These are phyloP conservation scores for Aspergillus carlsbadensis DNA, from an alignment of 495 filamentous ascomycete genomes.

Conservation along the genomic window DNA sequence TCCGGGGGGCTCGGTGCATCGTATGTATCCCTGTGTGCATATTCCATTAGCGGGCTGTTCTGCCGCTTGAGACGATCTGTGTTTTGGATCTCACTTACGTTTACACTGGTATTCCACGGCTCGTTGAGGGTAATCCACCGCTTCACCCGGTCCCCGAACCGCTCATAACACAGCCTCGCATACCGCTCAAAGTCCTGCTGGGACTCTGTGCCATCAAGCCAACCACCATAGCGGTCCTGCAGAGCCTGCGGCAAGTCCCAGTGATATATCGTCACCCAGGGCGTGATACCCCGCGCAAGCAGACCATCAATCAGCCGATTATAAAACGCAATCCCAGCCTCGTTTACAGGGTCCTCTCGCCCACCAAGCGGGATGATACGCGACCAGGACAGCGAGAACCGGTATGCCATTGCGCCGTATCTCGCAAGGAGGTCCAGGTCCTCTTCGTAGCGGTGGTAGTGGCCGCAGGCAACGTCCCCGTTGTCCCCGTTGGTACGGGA, in stretches of 20 bases:
- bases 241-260: slow-evolving; percentile 47
- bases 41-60: no score
- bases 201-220: slow-evolving; percentile 39
- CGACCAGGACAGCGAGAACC: slow-evolving; percentile 70
- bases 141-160: slow-evolving; percentile 41
- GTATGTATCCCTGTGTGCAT: neutral
- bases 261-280: slow-evolving; percentile 46
- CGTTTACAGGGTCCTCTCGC: slow-evolving; percentile 31
- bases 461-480: slow-evolving; percentile 66
- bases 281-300: slow-evolving; percentile 35
- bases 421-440: slow-evolving; percentile 66
- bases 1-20: neutral
- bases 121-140: slow-evolving; percentile 54
- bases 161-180: slow-evolving; percentile 37
- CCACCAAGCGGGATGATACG: slow-evolving; percentile 58
- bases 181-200: slow-evolving; percentile 42
- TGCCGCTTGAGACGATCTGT: no score
- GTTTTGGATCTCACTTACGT: slow-evolving; percentile 39
- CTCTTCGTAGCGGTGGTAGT: slow-evolving; percentile 63
- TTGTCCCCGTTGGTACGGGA: slow-evolving; percentile 51
- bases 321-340: slow-evolving; percentile 42
- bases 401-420: slow-evolving; percentile 59
- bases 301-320: slow-evolving; percentile 39
- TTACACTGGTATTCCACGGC: slow-evolving; percentile 41
- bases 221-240: slow-evolving; percentile 41